Conservation (phyloP, 306 rosid species). For the Gillenia trifoliata region DNA sequence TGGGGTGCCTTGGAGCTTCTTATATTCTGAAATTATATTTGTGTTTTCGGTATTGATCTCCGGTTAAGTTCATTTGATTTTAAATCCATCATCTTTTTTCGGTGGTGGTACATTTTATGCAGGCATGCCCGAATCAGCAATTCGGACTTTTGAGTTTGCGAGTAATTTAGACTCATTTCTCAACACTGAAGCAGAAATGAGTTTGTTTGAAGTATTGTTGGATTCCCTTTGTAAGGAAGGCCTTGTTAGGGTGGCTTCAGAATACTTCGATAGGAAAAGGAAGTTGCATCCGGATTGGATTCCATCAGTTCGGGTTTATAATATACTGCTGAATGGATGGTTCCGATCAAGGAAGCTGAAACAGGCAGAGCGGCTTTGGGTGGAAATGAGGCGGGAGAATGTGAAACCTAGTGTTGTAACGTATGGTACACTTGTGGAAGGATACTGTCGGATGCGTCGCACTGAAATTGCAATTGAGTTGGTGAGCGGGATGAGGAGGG, state of each 20-base stretch:
- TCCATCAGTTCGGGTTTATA: slow-evolving; percentile 64
- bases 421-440: slow-evolving; percentile 91
- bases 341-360: slow-evolving; percentile 75
- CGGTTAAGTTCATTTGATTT: neutral
- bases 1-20: neutral
- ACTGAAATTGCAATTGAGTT: slow-evolving; percentile 62
- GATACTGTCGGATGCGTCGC: slow-evolving; percentile 77
- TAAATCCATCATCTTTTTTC: neutral
- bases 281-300: slow-evolving; percentile 22
- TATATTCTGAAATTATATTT: neutral
- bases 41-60: neutral
- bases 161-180: slow-evolving; percentile 30
- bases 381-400: slow-evolving; percentile 66
- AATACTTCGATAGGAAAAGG: slow-evolving; percentile 33
- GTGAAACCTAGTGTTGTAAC: slow-evolving; percentile 76
- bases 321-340: slow-evolving; percentile 74
- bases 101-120: slow-evolving; percentile 15
- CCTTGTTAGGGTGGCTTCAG: slow-evolving; percentile 39
- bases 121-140: slow-evolving; percentile 49
- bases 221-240: slow-evolving; percentile 94
- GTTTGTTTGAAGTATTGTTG: slow-evolving; percentile 68
- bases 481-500: slow-evolving; percentile 63
- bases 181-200: slow-evolving; percentile 43
- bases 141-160: slow-evolving; percentile 72
- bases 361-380: slow-evolving; percentile 76